Evolutionary conservation across 1,284 basidiomycete genomes (phyloP), one percentile per base, ranked within the genome.

Genomic region (Cutaneotrichosporon sp.): DNA sequence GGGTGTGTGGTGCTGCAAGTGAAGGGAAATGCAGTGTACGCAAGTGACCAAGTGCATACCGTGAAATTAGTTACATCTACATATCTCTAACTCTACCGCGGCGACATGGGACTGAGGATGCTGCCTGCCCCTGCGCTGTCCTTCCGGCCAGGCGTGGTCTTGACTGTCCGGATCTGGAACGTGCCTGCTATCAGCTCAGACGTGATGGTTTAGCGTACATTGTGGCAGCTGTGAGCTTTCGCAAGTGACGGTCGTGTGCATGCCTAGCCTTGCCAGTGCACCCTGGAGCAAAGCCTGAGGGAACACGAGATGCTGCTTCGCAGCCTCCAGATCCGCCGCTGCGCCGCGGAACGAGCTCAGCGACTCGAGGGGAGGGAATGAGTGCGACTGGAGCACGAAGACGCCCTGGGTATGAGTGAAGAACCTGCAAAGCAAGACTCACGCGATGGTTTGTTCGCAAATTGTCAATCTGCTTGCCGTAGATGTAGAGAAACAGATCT

Each of bases 401-500:
- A 94, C 85, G 11, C 93, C 92, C 90, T 92, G 53, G 29, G 29
- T n/a, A n/a, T n/a, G n/a, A n/a, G n/a, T n/a, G n/a, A n/a, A n/a
- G n/a, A n/a, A n/a, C n/a, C n/a, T n/a, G n/a, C n/a, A n/a, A n/a
- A n/a, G n/a, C n/a, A n/a, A n/a, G 3, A 63, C 75, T 54, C 66
- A 90, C 90, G 46, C 90, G 78, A 73, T 96, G 92, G 71, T 97
- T 97, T 9, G 92, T 97, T 42, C 92, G 82, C 43, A 97, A 76
- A 69, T 96, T 96, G 69, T 97, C 92, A 2, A 96, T 90, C 71
- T 96, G 93, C 68, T 94, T 93, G 20, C 68, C 64, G 47, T 74
- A 72, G 25, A 74, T 64, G 57, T 66, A 65, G 6, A 72, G 55
- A 61, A 74, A 73, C n/a, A 96, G 77, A 58, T 97, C 92, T 70